Percentiles rank a stretch among this genome's conserved stretches.
Evolutionary conservation across 1,284 basidiomycete species (phyloP).

Genomic region (Ustilago loliicola): DNA sequence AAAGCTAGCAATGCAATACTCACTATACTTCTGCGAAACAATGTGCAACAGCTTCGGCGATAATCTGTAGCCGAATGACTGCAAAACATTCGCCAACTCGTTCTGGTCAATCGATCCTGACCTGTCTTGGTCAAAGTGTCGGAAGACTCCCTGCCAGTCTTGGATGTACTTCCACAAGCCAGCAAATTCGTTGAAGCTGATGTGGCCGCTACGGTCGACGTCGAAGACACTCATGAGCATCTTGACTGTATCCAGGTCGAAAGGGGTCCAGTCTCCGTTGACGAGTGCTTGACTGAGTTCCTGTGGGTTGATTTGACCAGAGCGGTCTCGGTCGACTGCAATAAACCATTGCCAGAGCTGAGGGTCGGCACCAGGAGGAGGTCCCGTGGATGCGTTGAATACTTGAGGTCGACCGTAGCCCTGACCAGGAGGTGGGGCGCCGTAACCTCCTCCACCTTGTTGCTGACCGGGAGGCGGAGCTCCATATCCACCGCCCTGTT

Average conservation of each 20-base stretch:
- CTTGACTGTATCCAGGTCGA: slow-evolving; percentile 63
- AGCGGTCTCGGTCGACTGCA: slow-evolving; percentile 58
- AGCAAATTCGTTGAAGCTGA: slow-evolving; percentile 65
- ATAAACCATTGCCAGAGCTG: slow-evolving; percentile 67
- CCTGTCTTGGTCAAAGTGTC: slow-evolving; percentile 58
- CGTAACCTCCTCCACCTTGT: slow-evolving; percentile 22
- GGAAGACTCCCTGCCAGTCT: slow-evolving; percentile 65
- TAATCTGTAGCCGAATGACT: slow-evolving; percentile 61
- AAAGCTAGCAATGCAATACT: slow-evolving; percentile 25
- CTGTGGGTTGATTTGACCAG: slow-evolving; percentile 56
- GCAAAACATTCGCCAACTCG: slow-evolving; percentile 56
- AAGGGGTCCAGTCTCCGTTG: slow-evolving; percentile 64
- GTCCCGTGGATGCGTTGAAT: slow-evolving; percentile 52
- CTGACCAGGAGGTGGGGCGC: slow-evolving; percentile 32
- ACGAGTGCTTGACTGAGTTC: slow-evolving; percentile 64
- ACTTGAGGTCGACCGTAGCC: slow-evolving; percentile 45
- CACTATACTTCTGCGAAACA: slow-evolving; percentile 61
- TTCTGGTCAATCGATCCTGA: slow-evolving; percentile 58
- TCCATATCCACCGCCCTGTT: slow-evolving; percentile 36
- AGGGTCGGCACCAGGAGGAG: slow-evolving; percentile 61
- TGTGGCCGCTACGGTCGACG: slow-evolving; percentile 58
- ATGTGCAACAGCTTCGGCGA: slow-evolving; percentile 57
- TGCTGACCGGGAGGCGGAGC: slow-evolving; percentile 36
- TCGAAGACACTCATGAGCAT: slow-evolving; percentile 67
- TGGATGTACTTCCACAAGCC: slow-evolving; percentile 65